phyloP scores from a whole-genome alignment of 2,329 filamentous ascomycete genomes.

The Balansia obtecta region DNA sequence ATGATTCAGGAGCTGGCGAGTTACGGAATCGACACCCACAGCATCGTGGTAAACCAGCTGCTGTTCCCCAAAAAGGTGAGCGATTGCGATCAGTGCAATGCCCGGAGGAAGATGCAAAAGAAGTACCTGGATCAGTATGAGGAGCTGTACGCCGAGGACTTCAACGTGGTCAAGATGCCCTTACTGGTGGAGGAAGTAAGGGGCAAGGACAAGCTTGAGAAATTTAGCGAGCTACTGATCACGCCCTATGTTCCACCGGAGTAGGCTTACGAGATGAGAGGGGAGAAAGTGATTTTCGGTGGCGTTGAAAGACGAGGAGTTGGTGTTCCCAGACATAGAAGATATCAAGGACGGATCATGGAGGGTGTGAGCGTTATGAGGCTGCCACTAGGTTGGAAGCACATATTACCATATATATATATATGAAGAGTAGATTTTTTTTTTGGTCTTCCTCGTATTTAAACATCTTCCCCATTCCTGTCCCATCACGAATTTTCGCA shows the following conservation, averaged over 20 bases:
- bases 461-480: too few species aligned
- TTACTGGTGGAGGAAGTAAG: constrained; percentile 89
- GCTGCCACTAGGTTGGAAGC: background rate
- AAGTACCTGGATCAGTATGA: constrained; percentile 99
- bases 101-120: constrained; percentile 94
- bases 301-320: background rate
- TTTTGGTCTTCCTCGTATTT: too few species aligned
- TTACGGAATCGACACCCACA: constrained; percentile 92
- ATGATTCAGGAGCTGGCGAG: constrained; percentile 97
- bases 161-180: constrained; percentile 98
- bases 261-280: constrained; percentile 12
- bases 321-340: background rate
- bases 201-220: constrained; percentile 87
- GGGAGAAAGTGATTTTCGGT: too few species aligned
- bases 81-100: constrained; percentile 89
- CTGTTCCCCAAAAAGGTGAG: constrained; percentile 80
- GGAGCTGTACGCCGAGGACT: constrained; percentile 88
- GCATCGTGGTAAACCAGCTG: constrained; percentile 96
- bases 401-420: background rate
- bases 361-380: too few species aligned
- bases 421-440: background rate
- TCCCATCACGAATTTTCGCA: too few species aligned
- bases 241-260: constrained; percentile 60
- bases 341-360: background rate
- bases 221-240: constrained; percentile 77